Base-by-base conservation (phyloP, 305 asterid species). In the Fraxinus floribunda region DNA sequence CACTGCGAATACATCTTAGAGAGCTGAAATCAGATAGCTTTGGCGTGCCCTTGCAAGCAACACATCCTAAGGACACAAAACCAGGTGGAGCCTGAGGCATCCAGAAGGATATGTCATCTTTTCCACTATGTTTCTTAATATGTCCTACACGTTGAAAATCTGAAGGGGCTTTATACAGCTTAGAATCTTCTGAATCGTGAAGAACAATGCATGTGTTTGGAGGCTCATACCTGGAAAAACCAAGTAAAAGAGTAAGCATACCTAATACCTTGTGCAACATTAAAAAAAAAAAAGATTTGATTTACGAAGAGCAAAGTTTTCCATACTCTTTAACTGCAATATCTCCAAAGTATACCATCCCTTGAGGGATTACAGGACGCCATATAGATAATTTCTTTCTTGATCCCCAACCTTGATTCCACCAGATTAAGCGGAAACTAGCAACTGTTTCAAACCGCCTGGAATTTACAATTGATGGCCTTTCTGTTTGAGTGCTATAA, bases 61-160 rank as follows among this genome's bases (percentile, higher is more conserved):
- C 84, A 91, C 97, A 95, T 79, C 99, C 99, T 83, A 95, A 84
- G 79, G 98, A 82, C 83, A 91, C 95, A 89, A 91, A 95, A 76
- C 99, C 98, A 74, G 98, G 97, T 57, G 99, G 97, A 85, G 99
- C 97, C 90, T 93, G 98, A 80, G 99, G 99, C 93, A 91, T 88
- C 97, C 97, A 95, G 85, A 95, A 93, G 55, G 98, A 95, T 75
- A 92, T 89, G 84, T 64, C 81, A 78, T 95, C 99, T 66, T 85
- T 84, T 77, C 90, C 89, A 77, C 91, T 88, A 36, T 89, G 96
- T 88, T 87, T 95, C 90, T 90, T 94, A 26, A 95, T 81, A 73
- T 87, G 93, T 70, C 97, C 97, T 72, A 94, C 91, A 66, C 83
- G 94, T 83, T 90, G 97, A 89, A 94, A 95, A 86, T 93, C 97